phyloP scores from a whole-genome alignment of 2,329 filamentous ascomycete genomes.

The Cercospora zeae-maydis region DNA sequence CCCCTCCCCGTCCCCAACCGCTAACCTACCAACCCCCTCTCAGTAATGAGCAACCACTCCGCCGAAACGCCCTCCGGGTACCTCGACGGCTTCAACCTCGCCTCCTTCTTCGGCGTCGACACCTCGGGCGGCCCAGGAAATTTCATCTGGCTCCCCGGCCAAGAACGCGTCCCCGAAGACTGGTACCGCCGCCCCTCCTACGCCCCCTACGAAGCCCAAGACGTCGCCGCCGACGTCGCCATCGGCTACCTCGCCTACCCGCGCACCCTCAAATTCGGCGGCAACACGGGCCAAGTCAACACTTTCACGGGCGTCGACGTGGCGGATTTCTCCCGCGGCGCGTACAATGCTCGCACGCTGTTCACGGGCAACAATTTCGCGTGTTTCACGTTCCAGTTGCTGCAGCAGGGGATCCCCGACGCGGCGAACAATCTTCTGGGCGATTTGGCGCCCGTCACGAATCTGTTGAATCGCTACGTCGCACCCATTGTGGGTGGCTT shows the following conservation, averaged over 20 bases:
- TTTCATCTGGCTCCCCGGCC: constrained; percentile 21
- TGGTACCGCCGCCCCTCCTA: constrained; percentile 25
- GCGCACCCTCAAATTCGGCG: constrained; percentile 30
- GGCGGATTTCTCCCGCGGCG: constrained; percentile 38
- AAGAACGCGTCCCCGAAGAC: constrained; percentile 26
- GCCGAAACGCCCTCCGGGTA: constrained; percentile 23
- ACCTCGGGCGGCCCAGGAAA: constrained; percentile 17
- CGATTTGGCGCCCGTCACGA: constrained; percentile 18
- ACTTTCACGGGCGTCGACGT: constrained; percentile 38
- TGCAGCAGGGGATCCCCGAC: constrained; percentile 37
- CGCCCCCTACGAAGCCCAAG: constrained; percentile 19
- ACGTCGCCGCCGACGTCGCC: constrained; percentile 20
- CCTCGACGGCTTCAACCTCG: constrained; percentile 25
- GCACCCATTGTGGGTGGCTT: constrained; percentile 22
- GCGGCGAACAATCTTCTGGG: constrained; percentile 12
- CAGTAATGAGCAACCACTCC: constrained; percentile 25
- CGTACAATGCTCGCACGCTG: constrained; percentile 38
- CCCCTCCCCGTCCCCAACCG: not conserved
- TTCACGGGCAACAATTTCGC: constrained; percentile 22
- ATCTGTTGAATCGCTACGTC: constrained; percentile 23
- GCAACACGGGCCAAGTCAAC: constrained; percentile 35
- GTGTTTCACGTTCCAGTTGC: constrained; percentile 26
- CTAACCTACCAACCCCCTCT: constrained; percentile 23
- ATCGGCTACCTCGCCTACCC: constrained; percentile 21
- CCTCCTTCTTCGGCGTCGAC: constrained; percentile 25